These are phyloP conservation scores for Schizosaccharomyces lindneri DNA, from an alignment of 805 yeast species.

Conservation along the genomic window DNA sequence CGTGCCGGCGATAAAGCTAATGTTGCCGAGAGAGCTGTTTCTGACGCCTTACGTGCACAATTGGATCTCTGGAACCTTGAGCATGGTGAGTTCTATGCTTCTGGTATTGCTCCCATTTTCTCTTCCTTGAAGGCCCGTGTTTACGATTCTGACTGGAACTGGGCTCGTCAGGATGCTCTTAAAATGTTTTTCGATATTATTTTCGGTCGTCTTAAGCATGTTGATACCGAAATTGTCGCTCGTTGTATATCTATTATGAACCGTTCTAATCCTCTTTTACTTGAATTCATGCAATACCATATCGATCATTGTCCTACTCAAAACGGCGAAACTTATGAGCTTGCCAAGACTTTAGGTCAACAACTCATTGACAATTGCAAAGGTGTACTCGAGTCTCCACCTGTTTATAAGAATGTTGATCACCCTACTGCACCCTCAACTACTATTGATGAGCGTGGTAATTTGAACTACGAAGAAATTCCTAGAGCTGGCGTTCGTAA, in stretches of 20 bases:
- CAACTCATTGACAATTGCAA: constrained; percentile 88
- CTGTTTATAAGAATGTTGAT: constrained; percentile 86
- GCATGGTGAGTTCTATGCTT: constrained; percentile 80
- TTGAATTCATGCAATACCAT: constrained; percentile 89
- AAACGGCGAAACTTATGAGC: constrained; percentile 77
- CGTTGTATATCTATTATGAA: constrained; percentile 96
- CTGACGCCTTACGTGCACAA: constrained; percentile 61
- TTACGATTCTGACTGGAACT: constrained; percentile 96
- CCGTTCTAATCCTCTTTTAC: constrained; percentile 78
- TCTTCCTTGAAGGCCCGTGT: constrained; percentile 82
- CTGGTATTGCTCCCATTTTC: constrained; percentile 75
- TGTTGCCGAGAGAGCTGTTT: constrained; percentile 64
- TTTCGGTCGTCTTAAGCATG: constrained; percentile 71
- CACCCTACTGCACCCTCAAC: constrained; percentile 92
- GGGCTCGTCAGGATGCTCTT: constrained; percentile 95
- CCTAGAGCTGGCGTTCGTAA: constrained; percentile 81
- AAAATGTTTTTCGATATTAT: constrained; percentile 87
- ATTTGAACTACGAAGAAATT: constrained; percentile 57
- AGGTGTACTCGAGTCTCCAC: constrained; percentile 54
- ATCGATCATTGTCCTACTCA: constrained; percentile 62
- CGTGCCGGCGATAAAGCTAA: constrained; percentile 72
- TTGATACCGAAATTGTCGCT: constrained; percentile 86
- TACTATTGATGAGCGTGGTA: constrained; percentile 66
- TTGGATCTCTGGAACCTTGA: constrained; percentile 79
- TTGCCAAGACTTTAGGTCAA: constrained; percentile 73